Conservation (phyloP, 2,329 filamentous ascomycete species). For the Penicillium hesseltinei region DNA sequence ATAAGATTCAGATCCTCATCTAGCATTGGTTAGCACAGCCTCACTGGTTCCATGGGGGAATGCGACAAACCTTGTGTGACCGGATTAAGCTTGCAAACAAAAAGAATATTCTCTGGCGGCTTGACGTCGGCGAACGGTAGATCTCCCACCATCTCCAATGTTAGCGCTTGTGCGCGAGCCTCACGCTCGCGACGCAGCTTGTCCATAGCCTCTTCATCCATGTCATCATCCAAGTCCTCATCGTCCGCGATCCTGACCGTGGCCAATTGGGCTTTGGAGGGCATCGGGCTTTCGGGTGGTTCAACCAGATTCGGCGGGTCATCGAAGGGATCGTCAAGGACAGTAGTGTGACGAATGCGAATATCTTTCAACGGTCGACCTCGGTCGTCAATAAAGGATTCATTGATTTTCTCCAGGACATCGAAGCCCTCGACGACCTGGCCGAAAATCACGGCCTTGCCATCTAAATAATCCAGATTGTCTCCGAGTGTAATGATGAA, state of each 20-base stretch:
- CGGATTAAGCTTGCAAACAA: conserved; percentile 97
- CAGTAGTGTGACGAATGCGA: conserved; percentile 84
- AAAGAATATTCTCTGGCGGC: conserved; percentile 93
- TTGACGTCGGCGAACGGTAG: conserved; percentile 96
- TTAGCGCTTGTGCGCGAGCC: conserved; percentile 88
- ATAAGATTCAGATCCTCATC: conserved; percentile 94
- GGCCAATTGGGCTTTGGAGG: conserved; percentile 79
- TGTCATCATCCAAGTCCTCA: conserved; percentile 73
- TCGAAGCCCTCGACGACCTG: conserved; percentile 96
- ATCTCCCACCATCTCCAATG: conserved; percentile 96
- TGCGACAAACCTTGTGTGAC: conserved; percentile 67
- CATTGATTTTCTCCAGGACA: conserved; percentile 87
- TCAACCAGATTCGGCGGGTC: conserved; percentile 76
- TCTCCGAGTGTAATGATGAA: conserved; percentile 92
- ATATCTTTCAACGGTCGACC: conserved; percentile 92
- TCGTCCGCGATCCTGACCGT: conserved; percentile 92
- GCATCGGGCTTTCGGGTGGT: conserved; percentile 75
- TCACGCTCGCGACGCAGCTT: conserved; percentile 81
- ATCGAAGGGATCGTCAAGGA: conserved; percentile 88
- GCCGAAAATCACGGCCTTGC: conserved; percentile 91
- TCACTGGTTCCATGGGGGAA: neutral
- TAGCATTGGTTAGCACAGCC: conserved; percentile 24
- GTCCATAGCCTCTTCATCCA: conserved; percentile 78
- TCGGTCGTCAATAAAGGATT: conserved; percentile 79
- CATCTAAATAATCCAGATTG: conserved; percentile 84